phyloP scores from a whole-genome alignment of 2,329 filamentous ascomycete species.

The Hypoxylon sp. region DNA sequence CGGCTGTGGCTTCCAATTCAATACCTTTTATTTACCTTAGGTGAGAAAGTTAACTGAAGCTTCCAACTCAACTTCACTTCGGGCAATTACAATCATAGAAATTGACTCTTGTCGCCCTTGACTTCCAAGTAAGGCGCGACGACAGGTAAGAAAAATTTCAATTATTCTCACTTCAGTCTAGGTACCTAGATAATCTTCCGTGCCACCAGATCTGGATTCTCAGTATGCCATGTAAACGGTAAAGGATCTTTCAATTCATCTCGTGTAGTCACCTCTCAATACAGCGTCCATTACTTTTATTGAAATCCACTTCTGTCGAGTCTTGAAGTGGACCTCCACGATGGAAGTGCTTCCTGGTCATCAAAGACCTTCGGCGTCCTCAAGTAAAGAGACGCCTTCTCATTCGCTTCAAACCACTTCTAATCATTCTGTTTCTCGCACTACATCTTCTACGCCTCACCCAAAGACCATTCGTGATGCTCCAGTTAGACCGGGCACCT shows the following conservation, averaged over 20 bases:
- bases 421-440: conserved; percentile 32
- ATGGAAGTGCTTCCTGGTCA: conserved; percentile 13
- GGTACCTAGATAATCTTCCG: background rate
- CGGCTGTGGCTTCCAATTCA: background rate
- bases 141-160: background rate
- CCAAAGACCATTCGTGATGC: conserved; percentile 17
- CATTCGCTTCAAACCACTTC: conserved; percentile 27
- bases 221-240: background rate
- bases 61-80: background rate
- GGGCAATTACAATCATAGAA: background rate
- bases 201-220: background rate
- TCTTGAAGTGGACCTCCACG: conserved; percentile 3
- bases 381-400: conserved; percentile 35
- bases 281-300: background rate
- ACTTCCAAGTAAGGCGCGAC: background rate
- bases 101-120: background rate
- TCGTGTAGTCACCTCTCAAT: background rate
- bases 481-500: conserved; percentile 43
- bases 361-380: conserved; percentile 40
- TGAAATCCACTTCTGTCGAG: background rate
- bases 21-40: background rate
- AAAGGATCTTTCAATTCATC: conserved; percentile 9
- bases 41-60: background rate
- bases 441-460: conserved; percentile 45
- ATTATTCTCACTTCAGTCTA: background rate